Conservation (phyloP, 805 yeast species). For the Candida stauntonica region DNA sequence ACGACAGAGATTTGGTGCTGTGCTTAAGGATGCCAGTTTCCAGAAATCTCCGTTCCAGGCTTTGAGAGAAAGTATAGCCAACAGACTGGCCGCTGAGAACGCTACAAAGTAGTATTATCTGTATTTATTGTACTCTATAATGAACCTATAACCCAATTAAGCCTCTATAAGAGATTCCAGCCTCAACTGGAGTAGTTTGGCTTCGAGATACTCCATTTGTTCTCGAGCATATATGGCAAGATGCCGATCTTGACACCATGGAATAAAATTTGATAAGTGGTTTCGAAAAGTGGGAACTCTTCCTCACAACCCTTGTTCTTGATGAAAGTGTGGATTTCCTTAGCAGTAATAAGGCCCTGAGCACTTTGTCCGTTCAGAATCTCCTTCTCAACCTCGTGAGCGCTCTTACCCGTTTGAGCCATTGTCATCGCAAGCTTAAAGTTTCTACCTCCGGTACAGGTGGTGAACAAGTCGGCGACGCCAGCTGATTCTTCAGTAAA, state of each 20-base stretch:
- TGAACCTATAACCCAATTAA: too few relatives aligned
- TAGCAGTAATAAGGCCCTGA: conserved; percentile 85
- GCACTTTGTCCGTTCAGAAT: conserved; percentile 91
- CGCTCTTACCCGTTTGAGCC: conserved; percentile 70
- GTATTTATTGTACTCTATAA: neutral
- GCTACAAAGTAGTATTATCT: conserved; percentile 2
- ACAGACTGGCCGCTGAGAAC: conserved; percentile 15
- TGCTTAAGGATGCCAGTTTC: conserved; percentile 51
- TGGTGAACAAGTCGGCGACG: conserved; percentile 94
- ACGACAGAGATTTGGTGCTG: conserved; percentile 50
- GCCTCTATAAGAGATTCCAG: too few relatives aligned
- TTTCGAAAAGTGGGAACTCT: conserved; percentile 55
- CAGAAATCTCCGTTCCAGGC: conserved; percentile 61
- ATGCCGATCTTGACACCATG: conserved; percentile 55
- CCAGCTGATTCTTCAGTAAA: conserved; percentile 92
- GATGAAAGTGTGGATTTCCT: conserved; percentile 76
- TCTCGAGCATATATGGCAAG: conserved; percentile 51
- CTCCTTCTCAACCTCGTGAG: conserved; percentile 74
- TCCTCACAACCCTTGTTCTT: conserved; percentile 24
- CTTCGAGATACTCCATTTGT: conserved; percentile 27
- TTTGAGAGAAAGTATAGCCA: conserved; percentile 50
- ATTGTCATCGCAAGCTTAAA: conserved; percentile 80
- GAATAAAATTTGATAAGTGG: conserved; percentile 50
- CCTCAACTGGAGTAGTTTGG: conserved; percentile 17
- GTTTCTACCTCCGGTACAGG: conserved; percentile 95